Evolutionary conservation across 1,139 yeast genomes (phyloP).

Genomic region (Wickerhamomyces sp.): DNA sequence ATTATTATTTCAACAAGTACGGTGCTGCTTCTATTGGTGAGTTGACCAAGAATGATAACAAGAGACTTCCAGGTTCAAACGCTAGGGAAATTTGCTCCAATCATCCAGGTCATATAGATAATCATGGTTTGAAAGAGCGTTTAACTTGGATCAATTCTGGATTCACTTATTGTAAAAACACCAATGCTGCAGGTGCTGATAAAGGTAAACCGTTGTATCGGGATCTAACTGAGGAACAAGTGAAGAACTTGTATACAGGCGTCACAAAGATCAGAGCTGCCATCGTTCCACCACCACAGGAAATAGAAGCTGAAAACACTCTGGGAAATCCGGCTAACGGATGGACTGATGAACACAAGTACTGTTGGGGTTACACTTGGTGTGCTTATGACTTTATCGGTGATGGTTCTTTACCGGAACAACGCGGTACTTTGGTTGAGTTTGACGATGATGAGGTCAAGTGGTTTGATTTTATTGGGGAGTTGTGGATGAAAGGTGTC

Average conservation of each 20-base stretch:
- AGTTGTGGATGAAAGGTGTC: slow-evolving; percentile 25
- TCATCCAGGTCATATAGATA: slow-evolving; percentile 38
- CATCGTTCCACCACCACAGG: slow-evolving; percentile 23
- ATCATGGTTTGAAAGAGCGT: slow-evolving; percentile 28
- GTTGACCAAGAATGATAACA: slow-evolving; percentile 16
- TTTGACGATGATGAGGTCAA: slow-evolving; percentile 13
- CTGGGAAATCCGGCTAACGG: slow-evolving; percentile 45
- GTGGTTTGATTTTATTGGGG: slow-evolving; percentile 25
- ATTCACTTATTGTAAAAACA: slow-evolving; percentile 43
- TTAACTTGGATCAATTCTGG: slow-evolving; percentile 54
- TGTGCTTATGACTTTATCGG: slow-evolving; percentile 52
- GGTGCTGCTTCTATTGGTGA: slow-evolving; percentile 45
- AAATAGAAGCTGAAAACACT: slow-evolving; percentile 26
- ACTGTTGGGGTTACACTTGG: slow-evolving; percentile 51
- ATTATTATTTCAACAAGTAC: slow-evolving; percentile 30
- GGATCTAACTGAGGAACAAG: slow-evolving; percentile 3
- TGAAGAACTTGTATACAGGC: slow-evolving; percentile 8
- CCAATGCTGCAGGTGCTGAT: slow-evolving; percentile 13
- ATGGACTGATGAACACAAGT: slow-evolving; percentile 45
- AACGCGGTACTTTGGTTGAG: slow-evolving; percentile 19
- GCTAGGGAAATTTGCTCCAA: slow-evolving; percentile 36
- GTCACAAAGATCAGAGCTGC: slow-evolving; percentile 15
- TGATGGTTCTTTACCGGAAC: slow-evolving; percentile 16
- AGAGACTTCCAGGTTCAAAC: slow-evolving; percentile 11
- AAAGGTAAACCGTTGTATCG: slow-evolving; percentile 15